Percentiles rank a stretch among this genome's conserved stretches.
Evolutionary conservation across 139 green algal genomes (phyloP).

Genomic region (Tetratostichococcus sp.): DNA sequence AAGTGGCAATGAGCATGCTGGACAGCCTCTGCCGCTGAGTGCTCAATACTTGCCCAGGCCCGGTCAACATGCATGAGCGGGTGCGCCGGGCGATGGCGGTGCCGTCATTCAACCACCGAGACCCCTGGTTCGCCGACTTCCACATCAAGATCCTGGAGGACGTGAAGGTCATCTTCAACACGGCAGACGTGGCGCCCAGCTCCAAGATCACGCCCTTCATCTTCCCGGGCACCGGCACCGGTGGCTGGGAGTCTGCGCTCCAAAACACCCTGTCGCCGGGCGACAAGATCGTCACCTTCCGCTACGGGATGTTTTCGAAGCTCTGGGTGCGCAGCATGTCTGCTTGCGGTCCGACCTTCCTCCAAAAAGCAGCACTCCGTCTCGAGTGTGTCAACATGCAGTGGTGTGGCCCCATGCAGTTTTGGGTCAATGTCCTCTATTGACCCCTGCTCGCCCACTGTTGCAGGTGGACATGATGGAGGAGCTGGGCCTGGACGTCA

Average conservation of each 20-base stretch:
- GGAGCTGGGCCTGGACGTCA: slow-evolving; percentile 87
- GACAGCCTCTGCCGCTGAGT: too few species aligned
- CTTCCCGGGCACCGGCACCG: slow-evolving; percentile 76
- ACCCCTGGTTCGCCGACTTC: slow-evolving; percentile 88
- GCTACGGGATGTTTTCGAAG: slow-evolving; percentile 92
- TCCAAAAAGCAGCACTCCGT: too few species aligned
- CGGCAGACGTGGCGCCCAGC: slow-evolving; percentile 65
- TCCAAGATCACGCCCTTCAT: slow-evolving; percentile 84
- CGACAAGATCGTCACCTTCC: slow-evolving; percentile 75
- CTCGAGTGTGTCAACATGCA: too few species aligned
- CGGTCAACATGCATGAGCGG: slow-evolving; percentile 93
- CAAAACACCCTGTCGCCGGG: slow-evolving; percentile 95
- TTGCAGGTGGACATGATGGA: slow-evolving; percentile 89
- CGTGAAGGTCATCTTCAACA: slow-evolving; percentile 77
- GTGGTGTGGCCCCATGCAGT: too few species aligned
- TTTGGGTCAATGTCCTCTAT: too few species aligned
- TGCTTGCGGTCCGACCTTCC: too few species aligned
- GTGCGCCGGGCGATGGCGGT: slow-evolving; percentile 87
- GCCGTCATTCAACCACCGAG: slow-evolving; percentile 85
- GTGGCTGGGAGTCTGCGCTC: slow-evolving; percentile 90
- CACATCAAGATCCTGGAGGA: slow-evolving; percentile 82
- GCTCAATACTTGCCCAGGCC: too few species aligned
- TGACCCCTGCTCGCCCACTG: too few species aligned
- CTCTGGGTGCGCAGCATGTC: slow-evolving; percentile 62
- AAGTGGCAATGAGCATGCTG: too few species aligned